Evolutionary conservation across 1,284 basidiomycete species (phyloP), one percentile per base, ranked within the genome.

Genomic region (Trametes polyzona): DNA sequence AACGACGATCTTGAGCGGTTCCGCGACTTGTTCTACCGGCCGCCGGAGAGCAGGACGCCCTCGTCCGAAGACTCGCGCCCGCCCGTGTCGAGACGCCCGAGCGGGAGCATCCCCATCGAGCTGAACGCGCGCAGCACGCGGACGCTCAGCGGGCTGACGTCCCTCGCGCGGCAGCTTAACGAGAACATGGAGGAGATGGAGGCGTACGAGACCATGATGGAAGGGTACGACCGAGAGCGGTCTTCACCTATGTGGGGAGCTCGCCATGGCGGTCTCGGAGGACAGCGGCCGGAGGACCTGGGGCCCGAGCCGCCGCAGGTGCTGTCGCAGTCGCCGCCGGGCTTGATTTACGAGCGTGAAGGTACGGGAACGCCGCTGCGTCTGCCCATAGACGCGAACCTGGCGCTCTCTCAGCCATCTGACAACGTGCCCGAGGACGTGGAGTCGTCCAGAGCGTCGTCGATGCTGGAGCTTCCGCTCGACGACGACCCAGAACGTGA

Each of bases 1-100:
- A 85, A 87, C 55, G 86, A 87, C 54, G 87, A 89, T 61, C 75
- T 90, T 5, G 85, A 88, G 24, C 78, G 81, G 23, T 91, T 87
- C 74, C 81, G 81, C 32, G 85, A 90, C 65, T 73, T 91, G 11
- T 91, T 91, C 71, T 90, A 87, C 66, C 76, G 76, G 41, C 82
- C 84, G 60, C 65, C 58, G 8, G 58, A 64, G 50, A 53, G 41
- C 43, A 26, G 50, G 14, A 58, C 61, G 33, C 57, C 59, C 1
- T 61, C 61, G 19, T 39, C 58, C 5, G 57, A 63, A 14, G 52
- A 53, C 21, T 32, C 58, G 56, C 53, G 61, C 23, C 59, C 69
- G 49, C 69, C 70, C 12, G 35, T 59, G 29, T 59, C 65, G 23
- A 67, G 65, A 16, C 58, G 53, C 37, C 61, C 65, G 14, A 70